phyloP scores from a whole-genome alignment of 202 grass and related monocot genomes.

The Bolboschoenoplectus hybrid region DNA sequence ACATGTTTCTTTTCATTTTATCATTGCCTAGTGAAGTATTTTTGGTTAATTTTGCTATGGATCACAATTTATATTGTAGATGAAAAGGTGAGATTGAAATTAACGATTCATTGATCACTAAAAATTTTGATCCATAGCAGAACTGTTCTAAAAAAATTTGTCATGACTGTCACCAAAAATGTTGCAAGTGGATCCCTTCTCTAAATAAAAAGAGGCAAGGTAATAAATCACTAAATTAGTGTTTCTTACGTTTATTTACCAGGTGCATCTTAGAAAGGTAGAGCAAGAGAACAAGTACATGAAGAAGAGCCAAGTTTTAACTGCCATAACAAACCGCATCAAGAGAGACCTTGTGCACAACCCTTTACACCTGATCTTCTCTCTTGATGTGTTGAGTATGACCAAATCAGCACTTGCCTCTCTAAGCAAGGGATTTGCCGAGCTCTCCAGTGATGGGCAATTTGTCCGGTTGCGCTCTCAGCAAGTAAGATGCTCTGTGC shows the following conservation, averaged over 20 bases:
- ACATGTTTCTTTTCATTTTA: constrained; percentile 36
- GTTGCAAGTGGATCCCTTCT: background rate
- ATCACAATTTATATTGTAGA: no score
- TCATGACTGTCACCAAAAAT: no score
- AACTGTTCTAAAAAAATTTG: no score
- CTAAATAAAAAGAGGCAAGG: background rate
- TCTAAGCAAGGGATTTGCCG: constrained; percentile 97
- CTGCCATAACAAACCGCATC: constrained; percentile 79
- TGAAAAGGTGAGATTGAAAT: no score
- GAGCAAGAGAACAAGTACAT: constrained; percentile 81
- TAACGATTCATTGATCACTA: no score
- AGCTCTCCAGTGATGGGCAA: constrained; percentile 94
- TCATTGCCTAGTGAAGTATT: background rate
- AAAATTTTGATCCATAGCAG: no score
- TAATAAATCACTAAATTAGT: constrained; percentile 23
- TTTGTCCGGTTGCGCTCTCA: constrained; percentile 94
- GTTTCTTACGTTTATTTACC: constrained; percentile 34
- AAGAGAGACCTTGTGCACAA: constrained; percentile 98
- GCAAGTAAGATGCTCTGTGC: constrained; percentile 60
- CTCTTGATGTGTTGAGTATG: constrained; percentile 87
- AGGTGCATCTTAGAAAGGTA: constrained; percentile 96
- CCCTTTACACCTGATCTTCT: constrained; percentile 96
- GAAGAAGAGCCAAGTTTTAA: constrained; percentile 79
- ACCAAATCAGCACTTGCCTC: constrained; percentile 97
- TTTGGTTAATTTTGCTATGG: no score